Conservation (phyloP, 768 basidiomycete genomes). For the Rhodosporidiobolus sp. region DNA sequence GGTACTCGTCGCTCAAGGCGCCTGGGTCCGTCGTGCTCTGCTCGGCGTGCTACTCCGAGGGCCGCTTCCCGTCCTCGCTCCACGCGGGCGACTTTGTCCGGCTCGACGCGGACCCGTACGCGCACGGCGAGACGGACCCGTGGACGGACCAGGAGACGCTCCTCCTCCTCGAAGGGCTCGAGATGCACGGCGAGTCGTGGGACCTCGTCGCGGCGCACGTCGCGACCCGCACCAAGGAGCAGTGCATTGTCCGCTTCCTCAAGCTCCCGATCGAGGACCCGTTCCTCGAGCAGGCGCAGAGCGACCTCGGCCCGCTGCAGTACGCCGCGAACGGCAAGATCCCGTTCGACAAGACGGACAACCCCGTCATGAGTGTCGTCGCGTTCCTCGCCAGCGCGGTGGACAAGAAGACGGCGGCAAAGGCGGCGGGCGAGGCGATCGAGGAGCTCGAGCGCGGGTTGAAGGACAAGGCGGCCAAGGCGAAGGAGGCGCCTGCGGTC, state of each 20-base stretch:
- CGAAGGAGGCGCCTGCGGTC: conserved; percentile 32
- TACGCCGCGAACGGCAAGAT: conserved; percentile 59
- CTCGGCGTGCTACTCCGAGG: conserved; percentile 87
- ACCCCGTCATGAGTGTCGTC: conserved; percentile 97
- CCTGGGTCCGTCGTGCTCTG: conserved; percentile 89
- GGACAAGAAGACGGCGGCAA: conserved; percentile 81
- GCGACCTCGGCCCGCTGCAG: conserved; percentile 68
- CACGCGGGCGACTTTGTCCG: conserved; percentile 92
- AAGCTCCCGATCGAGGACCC: conserved; percentile 95
- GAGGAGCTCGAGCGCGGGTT: conserved; percentile 54
- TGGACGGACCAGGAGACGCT: conserved; percentile 92
- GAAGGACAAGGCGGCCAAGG: conserved; percentile 28
- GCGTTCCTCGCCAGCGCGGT: conserved; percentile 88
- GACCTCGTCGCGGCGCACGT: conserved; percentile 87
- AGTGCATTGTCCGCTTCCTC: conserved; percentile 92
- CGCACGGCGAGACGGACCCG: conserved; percentile 55
- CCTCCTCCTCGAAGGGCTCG: conserved; percentile 86
- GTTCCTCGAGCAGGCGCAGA: conserved; percentile 70
- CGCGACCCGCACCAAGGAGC: conserved; percentile 82
- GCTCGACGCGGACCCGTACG: conserved; percentile 42
- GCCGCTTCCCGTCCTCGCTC: conserved; percentile 93
- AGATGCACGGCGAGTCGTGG: conserved; percentile 99
- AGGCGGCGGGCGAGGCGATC: conserved; percentile 82
- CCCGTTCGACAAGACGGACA: conserved; percentile 91
- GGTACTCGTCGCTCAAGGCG: conserved; percentile 83